Base-by-base conservation (phyloP, 768 basidiomycete species). In the Arthromyces matolae region DNA sequence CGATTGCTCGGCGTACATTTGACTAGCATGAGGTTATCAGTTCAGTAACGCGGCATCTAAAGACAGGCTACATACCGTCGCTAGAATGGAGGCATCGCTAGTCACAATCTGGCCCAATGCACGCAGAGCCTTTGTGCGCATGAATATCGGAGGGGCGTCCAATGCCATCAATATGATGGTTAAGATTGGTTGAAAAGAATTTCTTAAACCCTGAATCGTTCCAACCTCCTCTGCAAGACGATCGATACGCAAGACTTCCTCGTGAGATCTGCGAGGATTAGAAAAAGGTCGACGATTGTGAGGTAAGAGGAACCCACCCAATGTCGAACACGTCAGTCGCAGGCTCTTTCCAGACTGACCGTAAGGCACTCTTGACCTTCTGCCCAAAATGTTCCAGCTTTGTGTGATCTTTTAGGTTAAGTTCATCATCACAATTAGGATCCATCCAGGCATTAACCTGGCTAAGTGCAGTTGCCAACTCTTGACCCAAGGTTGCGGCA, bases 101-200 rank as follows among this genome's bases (percentile, higher is more conserved):
- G 84, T 89, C 27, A 98, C 81, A 39, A 98, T 88, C 59, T 91
- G 83, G 3, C 93, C 89, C 4, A 98, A 73, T 0, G 91, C 93
- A 43, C 88, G 79, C 24, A 99, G 71, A 0, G 95, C 95, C 64
- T 98, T 98, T 0, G 93, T 94, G 25, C 96, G 82, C 75, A 95
- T 89, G 58, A 89, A 92, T 22, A 98, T 93, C 3, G 84, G 80
- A 4, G 89, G 79, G 0, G 89, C 88, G 58, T 95, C 91, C 51
- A 95, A 75, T 2, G 92, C 81, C 45, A 75, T 69, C 16, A 98
- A 63, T 24, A 96, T 83, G 28, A 86, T 82, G 16, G 81, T 83
- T 10, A 98, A 68, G 44, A 97, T 89, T 0, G 89, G 84, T 35
- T 88, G 81, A 64, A 95, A 94, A 3, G 89, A 89, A 53, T 77